Evolutionary conservation across 768 basidiomycete genomes (phyloP), one percentile per base, ranked within the genome.

Genomic region (Lentinula sp.): DNA sequence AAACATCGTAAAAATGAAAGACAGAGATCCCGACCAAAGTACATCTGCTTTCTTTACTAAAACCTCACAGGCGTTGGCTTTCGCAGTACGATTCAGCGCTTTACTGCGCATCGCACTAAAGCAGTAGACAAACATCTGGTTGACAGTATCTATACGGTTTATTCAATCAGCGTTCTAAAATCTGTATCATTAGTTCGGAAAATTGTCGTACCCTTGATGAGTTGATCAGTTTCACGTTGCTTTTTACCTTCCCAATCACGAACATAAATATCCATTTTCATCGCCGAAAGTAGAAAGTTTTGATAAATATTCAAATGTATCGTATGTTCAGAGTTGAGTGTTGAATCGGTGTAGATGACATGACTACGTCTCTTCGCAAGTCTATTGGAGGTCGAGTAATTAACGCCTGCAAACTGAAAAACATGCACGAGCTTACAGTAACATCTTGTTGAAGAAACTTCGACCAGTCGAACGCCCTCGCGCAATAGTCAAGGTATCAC

Each of bases 261-360:
- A 37, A 98, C 74, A 69, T 98, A 97, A 57, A 82, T 80, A 62
- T 92, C 86, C 81, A 93, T 89, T 74, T 92, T 96, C 79, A 94
- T 87, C 0, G 90, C 92, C 2, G 85, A 80, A 46, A 97, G 71
- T 35, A 91, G 72, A 68, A 95, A 89, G 67, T 87, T 91, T 69
- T 93, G 90, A 71, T 93, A 97, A 12, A 96, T 79, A 72, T 98
- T 99, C 57, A 85, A 70, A 71, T 90, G 84, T 9, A 93, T 84
- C 1, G 79, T 80, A 45, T 79, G 67, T 16, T 72, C 65, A 7
- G 82, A 73, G 70, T 95, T 97, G 63, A 96, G 77, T 13, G 70
- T 68, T 4, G 81, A 80, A 69, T 98, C 95, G 55, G 80, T 85
- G 74, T 86, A 97, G 62, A 96, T 87, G 43, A 87, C 79, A 65